These are phyloP conservation scores for Ambrosia hybrid DNA, from an alignment of 140 eudicot genomes.

Conservation along the genomic window DNA sequence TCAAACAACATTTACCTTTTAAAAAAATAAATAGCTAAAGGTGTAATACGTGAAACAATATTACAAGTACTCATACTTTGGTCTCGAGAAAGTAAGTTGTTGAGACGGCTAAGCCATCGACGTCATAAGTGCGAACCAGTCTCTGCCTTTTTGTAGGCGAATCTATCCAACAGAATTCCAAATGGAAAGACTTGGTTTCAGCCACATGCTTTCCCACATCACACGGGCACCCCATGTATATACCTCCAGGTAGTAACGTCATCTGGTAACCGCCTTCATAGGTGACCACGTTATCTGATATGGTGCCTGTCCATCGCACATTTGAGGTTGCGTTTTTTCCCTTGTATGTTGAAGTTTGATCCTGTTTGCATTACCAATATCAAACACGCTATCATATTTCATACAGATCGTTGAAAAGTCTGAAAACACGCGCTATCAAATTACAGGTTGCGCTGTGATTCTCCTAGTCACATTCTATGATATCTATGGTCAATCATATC, in stretches of 20 bases:
- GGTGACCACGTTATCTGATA: slow-evolving; percentile 56
- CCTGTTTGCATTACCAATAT: slow-evolving; percentile 40
- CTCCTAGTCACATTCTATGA: no score
- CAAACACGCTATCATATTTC: background rate
- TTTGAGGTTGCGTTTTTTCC: slow-evolving; percentile 48
- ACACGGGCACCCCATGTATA: slow-evolving; percentile 95
- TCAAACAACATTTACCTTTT: no score
- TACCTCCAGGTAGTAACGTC: slow-evolving; percentile 81
- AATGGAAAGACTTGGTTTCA: slow-evolving; percentile 69
- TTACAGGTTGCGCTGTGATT: no score
- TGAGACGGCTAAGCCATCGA: slow-evolving; percentile 86
- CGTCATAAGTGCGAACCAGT: slow-evolving; percentile 83
- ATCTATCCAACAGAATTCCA: slow-evolving; percentile 94
- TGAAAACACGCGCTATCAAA: no score
- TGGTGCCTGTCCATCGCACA: slow-evolving; percentile 72
- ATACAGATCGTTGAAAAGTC: background rate
- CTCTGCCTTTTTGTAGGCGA: slow-evolving; percentile 85
- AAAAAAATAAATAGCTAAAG: no score
- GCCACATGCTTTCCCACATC: slow-evolving; percentile 69
- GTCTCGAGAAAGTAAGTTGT: slow-evolving; percentile 79
- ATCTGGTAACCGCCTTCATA: slow-evolving; percentile 79
- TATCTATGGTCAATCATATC: background rate
- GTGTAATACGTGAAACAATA: background rate
- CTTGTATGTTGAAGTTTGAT: slow-evolving; percentile 52
- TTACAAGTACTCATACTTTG: slow-evolving; percentile 42